Percentiles rank a stretch among this genome's conserved stretches.
These are phyloP conservation scores for Stephanodiscus minutulus DNA, from an alignment of 108 stramenopile species.

Conservation along the genomic window DNA sequence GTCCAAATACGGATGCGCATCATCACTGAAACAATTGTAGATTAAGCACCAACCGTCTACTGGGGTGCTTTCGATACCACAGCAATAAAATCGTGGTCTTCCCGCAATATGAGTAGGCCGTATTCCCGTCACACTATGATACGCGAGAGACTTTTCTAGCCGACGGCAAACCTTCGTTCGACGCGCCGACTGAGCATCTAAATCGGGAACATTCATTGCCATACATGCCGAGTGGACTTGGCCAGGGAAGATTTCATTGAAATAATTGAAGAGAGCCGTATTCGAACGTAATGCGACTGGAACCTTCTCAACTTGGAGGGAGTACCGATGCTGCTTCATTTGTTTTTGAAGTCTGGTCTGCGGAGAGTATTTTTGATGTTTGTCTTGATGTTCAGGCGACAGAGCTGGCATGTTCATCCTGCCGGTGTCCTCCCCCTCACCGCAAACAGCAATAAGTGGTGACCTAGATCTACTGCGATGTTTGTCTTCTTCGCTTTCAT, in stretches of 20 bases:
- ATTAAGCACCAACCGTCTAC: conserved; percentile 39
- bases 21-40: conserved; percentile 35
- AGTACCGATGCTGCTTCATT: conserved; percentile 70
- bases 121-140: conserved; percentile 69
- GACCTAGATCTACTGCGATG: conserved; percentile 26
- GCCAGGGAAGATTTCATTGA: conserved; percentile 85
- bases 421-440: conserved; percentile 21
- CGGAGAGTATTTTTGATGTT: neutral
- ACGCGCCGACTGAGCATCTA: conserved; percentile 66
- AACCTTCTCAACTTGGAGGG: conserved; percentile 83
- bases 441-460: conserved; percentile 24
- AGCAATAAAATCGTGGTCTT: conserved; percentile 61
- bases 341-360: conserved; percentile 13
- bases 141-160: conserved; percentile 83
- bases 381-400: conserved; percentile 8
- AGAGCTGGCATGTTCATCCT: neutral
- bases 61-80: conserved; percentile 76
- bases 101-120: conserved; percentile 83
- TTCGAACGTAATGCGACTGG: conserved; percentile 80
- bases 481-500: conserved; percentile 30
- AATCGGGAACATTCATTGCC: conserved; percentile 80
- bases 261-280: conserved; percentile 81
- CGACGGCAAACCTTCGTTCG: conserved; percentile 67
- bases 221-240: conserved; percentile 78
- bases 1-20: conserved; percentile 2